Percentiles rank a stretch among this genome's conserved stretches.
phyloP scores from a whole-genome alignment of 1,139 yeast species.

The Yamadazyma epiphylla region DNA sequence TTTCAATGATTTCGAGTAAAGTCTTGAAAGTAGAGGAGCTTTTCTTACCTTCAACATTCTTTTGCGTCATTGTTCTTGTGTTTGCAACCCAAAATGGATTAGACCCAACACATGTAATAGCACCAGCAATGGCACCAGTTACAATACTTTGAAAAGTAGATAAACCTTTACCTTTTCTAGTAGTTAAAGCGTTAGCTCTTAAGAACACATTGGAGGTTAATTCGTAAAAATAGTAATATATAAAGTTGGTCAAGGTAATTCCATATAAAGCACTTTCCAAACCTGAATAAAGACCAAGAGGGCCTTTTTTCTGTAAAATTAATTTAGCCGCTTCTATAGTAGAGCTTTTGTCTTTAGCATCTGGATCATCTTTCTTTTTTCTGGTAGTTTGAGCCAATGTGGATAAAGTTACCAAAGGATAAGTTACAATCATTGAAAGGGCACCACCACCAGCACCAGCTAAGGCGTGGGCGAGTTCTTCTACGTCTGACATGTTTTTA shows the following conservation, averaged over 20 bases:
- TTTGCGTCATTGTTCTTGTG: constrained; percentile 70
- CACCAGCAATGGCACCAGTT: constrained; percentile 86
- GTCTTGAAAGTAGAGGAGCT: constrained; percentile 47
- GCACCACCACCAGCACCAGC: constrained; percentile 96
- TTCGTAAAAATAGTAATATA: constrained; percentile 89
- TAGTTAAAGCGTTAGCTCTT: constrained; percentile 26
- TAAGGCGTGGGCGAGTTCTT: constrained; percentile 75
- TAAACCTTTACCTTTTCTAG: constrained; percentile 36
- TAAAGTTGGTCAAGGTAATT: constrained; percentile 78
- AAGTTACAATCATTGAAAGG: constrained; percentile 76
- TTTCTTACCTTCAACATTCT: constrained; percentile 22
- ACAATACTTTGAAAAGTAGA: constrained; percentile 69
- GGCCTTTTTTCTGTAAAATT: constrained; percentile 60
- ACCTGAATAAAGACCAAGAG: constrained; percentile 74
- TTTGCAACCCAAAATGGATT: constrained; percentile 97
- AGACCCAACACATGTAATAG: constrained; percentile 79
- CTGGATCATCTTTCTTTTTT: constrained; percentile 19
- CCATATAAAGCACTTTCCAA: constrained; percentile 86
- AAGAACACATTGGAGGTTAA: constrained; percentile 56
- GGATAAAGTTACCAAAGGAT: constrained; percentile 79
- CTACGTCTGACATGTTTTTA: constrained; percentile 29
- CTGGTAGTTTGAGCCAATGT: constrained; percentile 76
- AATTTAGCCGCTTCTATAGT: constrained; percentile 37
- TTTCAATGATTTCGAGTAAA: constrained; percentile 57
- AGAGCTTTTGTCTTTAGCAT: constrained; percentile 17